A percentile compares a stretch with the other conserved stretches of the same genome.
Conservation (phyloP, 768 basidiomycete genomes). For the Lactarius quietus region DNA sequence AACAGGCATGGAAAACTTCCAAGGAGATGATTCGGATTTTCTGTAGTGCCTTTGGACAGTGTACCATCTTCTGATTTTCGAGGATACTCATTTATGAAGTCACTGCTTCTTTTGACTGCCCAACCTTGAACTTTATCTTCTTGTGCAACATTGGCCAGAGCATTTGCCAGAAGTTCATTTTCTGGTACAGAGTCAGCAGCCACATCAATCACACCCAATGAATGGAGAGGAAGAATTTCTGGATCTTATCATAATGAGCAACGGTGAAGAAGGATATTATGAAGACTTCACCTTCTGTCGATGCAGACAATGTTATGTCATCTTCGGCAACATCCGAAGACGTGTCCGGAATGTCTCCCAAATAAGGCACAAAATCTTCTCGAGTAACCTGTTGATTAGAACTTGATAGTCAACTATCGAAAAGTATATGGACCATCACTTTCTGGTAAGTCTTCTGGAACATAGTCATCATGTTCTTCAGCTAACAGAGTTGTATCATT, state of each 20-base stretch:
- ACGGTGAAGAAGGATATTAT: no score
- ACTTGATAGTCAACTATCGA: no score
- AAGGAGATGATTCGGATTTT: background rate
- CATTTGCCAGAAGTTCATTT: background rate
- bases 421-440: no score
- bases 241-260: no score
- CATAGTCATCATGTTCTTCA: background rate
- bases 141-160: background rate
- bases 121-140: background rate
- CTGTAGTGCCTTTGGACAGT: fast-evolving
- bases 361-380: no score
- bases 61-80: fast-evolving
- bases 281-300: no score
- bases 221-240: no score
- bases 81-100: background rate
- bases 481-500: background rate
- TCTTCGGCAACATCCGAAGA: no score
- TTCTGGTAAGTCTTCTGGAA: no score
- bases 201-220: background rate
- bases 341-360: no score
- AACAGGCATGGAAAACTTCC: background rate
- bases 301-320: no score
- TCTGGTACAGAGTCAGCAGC: fast-evolving
- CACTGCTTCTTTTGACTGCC: background rate
- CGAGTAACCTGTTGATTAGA: no score